Conservation (phyloP, 495 filamentous ascomycete species). For the Trichoderma asperelloides region DNA sequence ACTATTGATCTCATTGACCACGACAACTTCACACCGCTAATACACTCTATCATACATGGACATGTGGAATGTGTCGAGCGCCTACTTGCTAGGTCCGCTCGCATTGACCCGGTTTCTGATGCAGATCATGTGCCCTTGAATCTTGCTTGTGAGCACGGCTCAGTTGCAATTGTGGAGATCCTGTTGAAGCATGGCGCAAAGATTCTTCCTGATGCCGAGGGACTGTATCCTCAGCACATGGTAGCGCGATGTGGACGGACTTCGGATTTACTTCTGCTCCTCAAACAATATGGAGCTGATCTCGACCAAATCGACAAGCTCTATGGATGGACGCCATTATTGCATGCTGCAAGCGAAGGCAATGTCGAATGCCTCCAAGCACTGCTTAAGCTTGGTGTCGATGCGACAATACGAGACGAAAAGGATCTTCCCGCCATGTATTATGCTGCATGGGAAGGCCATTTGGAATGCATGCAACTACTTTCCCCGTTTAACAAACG, state of each 20-base stretch:
- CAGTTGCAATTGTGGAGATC: slow-evolving; percentile 68
- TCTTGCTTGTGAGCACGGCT: slow-evolving; percentile 87
- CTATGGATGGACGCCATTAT: slow-evolving; percentile 93
- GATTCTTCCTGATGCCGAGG: slow-evolving; percentile 87
- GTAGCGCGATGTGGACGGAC: slow-evolving; percentile 84
- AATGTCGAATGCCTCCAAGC: slow-evolving; percentile 78
- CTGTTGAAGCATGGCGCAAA: slow-evolving; percentile 68
- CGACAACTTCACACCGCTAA: slow-evolving; percentile 93
- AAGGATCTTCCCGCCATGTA: slow-evolving; percentile 93
- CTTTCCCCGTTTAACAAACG: slow-evolving; percentile 50
- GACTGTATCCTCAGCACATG: slow-evolving; percentile 93
- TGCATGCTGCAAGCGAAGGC: slow-evolving; percentile 94
- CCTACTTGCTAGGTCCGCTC: slow-evolving; percentile 61
- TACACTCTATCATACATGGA: slow-evolving; percentile 85
- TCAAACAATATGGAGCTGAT: slow-evolving; percentile 83
- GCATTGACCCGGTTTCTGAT: slow-evolving; percentile 72
- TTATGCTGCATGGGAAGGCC: slow-evolving; percentile 97
- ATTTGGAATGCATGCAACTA: slow-evolving; percentile 86
- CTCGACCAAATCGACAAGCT: slow-evolving; percentile 88
- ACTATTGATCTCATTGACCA: slow-evolving; percentile 85
- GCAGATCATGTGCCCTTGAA: slow-evolving; percentile 91
- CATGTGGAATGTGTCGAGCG: slow-evolving; percentile 68
- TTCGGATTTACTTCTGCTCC: slow-evolving; percentile 63
- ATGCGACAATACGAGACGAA: slow-evolving; percentile 73
- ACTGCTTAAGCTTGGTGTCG: slow-evolving; percentile 65